Conservation (phyloP, 225 moss, liverwort and hornwort species). For the Pseudisothecium myosuroides region DNA sequence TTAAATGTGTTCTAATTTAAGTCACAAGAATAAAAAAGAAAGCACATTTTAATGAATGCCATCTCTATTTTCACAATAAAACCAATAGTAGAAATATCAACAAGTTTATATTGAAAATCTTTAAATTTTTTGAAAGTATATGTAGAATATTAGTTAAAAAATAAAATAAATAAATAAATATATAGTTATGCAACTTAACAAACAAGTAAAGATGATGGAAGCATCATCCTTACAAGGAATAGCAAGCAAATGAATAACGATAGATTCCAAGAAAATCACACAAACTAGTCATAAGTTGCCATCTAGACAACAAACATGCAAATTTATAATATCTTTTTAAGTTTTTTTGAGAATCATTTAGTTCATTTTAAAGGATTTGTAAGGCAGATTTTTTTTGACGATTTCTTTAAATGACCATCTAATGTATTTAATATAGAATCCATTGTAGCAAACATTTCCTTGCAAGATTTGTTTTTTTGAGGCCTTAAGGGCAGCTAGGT, state of each 20-base stretch:
- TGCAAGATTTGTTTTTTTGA: neutral
- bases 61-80: neutral
- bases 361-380: too few species aligned
- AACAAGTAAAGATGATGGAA: neutral
- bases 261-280: neutral
- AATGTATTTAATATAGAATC: fast-evolving
- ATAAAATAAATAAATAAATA: neutral
- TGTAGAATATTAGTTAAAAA: fast-evolving
- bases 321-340: too few species aligned
- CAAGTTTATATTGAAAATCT: neutral
- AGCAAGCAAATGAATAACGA: neutral
- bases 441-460: too few species aligned
- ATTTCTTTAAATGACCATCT: neutral
- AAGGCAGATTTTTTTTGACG: too few species aligned
- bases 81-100: neutral
- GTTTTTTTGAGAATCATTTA: too few species aligned
- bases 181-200: neutral
- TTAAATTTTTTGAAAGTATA: neutral
- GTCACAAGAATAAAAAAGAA: neutral
- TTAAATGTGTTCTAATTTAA: fast-evolving
- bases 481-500: fast-evolving
- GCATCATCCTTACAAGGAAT: neutral
- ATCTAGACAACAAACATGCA: neutral
- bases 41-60: neutral
- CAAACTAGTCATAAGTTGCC: neutral